A percentile compares a stretch with the other conserved stretches of the same genome.
phyloP scores from a whole-genome alignment of 1,139 yeast genomes.

The Diutina sp. region DNA sequence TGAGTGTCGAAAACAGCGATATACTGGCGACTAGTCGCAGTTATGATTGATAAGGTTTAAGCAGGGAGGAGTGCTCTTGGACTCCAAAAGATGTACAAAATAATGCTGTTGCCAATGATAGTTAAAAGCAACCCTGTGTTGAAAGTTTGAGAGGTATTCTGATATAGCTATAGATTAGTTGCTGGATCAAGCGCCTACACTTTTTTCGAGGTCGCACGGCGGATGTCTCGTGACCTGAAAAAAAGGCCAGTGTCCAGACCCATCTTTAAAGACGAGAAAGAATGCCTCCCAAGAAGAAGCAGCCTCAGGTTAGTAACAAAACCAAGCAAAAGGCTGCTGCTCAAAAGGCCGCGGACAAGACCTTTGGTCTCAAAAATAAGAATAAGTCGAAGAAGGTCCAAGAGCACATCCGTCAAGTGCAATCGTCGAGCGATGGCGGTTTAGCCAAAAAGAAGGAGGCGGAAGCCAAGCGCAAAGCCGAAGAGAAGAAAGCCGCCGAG shows the following conservation, averaged over 20 bases:
- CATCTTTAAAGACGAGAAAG: background rate
- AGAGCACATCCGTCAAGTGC: constrained; percentile 65
- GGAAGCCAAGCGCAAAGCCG: constrained; percentile 58
- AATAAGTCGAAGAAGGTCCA: constrained; percentile 91
- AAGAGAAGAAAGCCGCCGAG: constrained; percentile 87
- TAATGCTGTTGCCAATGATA: too few relatives aligned
- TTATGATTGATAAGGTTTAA: too few relatives aligned
- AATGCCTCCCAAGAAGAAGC: constrained; percentile 59
- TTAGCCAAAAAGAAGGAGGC: constrained; percentile 65
- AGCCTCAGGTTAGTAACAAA: constrained; percentile 44
- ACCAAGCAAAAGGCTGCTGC: constrained; percentile 43
- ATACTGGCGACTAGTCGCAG: too few relatives aligned
- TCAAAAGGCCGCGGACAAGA: constrained; percentile 71
- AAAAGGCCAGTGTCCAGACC: background rate
- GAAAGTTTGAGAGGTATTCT: too few relatives aligned
- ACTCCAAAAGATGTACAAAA: too few relatives aligned
- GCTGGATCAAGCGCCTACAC: too few relatives aligned
- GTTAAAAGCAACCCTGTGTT: too few relatives aligned
- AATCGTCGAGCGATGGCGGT: constrained; percentile 49
- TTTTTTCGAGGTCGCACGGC: background rate
- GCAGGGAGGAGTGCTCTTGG: too few relatives aligned
- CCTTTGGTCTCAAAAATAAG: constrained; percentile 91
- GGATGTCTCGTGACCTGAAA: background rate
- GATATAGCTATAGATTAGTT: too few relatives aligned
- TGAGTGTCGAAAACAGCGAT: too few relatives aligned